Base-by-base conservation (phyloP, 495 filamentous ascomycete species). In the Amphirosellinia nigrospora region DNA sequence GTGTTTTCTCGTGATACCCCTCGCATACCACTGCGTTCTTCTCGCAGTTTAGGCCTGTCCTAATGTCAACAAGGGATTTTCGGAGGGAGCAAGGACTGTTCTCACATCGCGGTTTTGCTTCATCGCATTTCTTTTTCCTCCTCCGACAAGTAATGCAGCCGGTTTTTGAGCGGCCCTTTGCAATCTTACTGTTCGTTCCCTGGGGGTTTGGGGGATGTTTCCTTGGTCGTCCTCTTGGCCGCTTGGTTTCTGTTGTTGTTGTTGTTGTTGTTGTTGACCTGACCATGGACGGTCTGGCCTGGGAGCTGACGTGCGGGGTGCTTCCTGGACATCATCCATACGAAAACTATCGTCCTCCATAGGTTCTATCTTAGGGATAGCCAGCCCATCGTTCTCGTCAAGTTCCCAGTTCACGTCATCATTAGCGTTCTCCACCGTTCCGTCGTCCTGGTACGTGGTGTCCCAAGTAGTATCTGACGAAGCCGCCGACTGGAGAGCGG, bases 111-210 rank as follows among this genome's bases (percentile, higher is more conserved):
- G 94, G 94, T 75, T 94, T 96, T n/a, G 90, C 89, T 83, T 98
- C 94, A 77, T 97, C 94, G 81, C 94, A 98, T 83, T 98, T 98
- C 91, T 97, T 98, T 84, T 97, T 97, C 38, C 94, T 86, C 75
- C 91, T 91, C 66, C 94, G 87, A 83, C 94, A 98, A 59, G 94
- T 97, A 67, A 96, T 91, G 80, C 94, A 97, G 0, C 94, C 94
- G 4, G 94, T 97, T 83, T 97, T 97, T 69, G 93, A 96, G 23
- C 94, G 86, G n/a, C 92, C 92, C 74, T 96, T 96, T 58, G 93
- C 89, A 65, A 91, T 79, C 72, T 96, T 96, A 79, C 84, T 87
- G 36, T 79, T 76, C 15, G 74, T 69, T 45, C 79, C 70, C 58
- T 79, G 79, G 38, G 85, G 80, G 8, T 85, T 84, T 43, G 91